A percentile compares a stretch with the other conserved stretches of the same genome.
These are phyloP conservation scores for Hypericum perforatum DNA, from an alignment of 345 rosid genomes.

Conservation along the genomic window DNA sequence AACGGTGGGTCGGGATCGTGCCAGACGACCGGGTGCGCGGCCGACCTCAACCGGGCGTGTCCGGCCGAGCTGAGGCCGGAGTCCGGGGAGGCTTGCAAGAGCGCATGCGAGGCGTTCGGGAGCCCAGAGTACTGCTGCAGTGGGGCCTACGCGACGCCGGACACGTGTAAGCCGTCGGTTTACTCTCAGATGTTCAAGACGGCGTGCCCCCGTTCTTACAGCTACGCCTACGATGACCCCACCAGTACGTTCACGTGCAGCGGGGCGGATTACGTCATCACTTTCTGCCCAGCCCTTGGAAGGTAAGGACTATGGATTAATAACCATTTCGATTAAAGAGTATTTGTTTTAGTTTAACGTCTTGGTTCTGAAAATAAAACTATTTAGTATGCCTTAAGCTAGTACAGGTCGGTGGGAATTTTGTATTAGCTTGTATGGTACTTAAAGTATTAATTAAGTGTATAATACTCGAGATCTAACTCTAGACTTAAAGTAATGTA, in stretches of 20 bases:
- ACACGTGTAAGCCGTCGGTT: slow-evolving; percentile 5
- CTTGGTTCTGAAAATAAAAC: too few species aligned
- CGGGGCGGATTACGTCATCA: slow-evolving; percentile 1
- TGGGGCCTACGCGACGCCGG: not conserved
- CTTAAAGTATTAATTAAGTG: too few species aligned
- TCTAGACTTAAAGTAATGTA: too few species aligned
- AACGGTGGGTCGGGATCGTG: slow-evolving; percentile 12
- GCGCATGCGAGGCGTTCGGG: slow-evolving; percentile 5
- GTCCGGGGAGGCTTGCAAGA: not conserved
- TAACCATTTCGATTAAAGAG: not conserved
- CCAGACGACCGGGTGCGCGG: not conserved
- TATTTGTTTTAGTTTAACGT: too few species aligned
- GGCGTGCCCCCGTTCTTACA: slow-evolving; percentile 1
- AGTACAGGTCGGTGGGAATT: too few species aligned
- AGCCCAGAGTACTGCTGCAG: slow-evolving; percentile 5
- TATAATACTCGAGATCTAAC: too few species aligned
- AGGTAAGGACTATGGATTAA: not conserved
- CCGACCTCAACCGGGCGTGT: not conserved
- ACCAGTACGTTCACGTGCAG: slow-evolving; percentile 1
- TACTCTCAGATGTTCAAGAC: slow-evolving; percentile 2
- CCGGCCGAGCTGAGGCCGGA: not conserved
- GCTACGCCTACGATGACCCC: slow-evolving; percentile 6
- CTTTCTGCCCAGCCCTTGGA: not conserved
- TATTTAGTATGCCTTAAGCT: too few species aligned
- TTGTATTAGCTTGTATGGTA: too few species aligned